phyloP scores from a whole-genome alignment of 2,329 filamentous ascomycete species.

The Herpotrichia juniperi region DNA sequence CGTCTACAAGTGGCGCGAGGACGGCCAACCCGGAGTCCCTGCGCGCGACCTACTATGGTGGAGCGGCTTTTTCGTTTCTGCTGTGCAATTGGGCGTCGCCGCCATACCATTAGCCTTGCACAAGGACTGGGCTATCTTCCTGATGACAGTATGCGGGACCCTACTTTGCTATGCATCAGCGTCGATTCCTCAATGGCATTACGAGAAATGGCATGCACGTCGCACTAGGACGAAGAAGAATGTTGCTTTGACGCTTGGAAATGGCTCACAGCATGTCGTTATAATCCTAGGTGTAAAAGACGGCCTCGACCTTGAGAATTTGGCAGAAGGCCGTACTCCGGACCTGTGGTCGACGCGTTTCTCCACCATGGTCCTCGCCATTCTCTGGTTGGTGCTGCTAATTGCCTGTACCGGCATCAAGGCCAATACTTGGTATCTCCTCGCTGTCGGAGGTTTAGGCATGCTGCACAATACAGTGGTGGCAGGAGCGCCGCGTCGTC shows the following conservation, averaged over 20 bases:
- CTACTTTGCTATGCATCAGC: constrained; percentile 1
- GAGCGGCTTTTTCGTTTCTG: constrained; percentile 2
- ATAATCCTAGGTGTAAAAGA: neutral
- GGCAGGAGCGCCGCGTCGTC: constrained; percentile 6
- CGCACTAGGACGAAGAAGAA: neutral
- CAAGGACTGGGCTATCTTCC: constrained; percentile 7
- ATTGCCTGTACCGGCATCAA: constrained; percentile 14
- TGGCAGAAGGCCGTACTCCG: neutral
- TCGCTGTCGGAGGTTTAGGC: constrained; percentile 16
- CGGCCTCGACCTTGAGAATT: constrained; percentile 8
- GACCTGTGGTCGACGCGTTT: neutral
- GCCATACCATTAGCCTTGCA: constrained; percentile 4
- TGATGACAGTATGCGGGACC: constrained; percentile 4
- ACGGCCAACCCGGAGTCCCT: neutral
- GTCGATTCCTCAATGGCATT: constrained; percentile 4
- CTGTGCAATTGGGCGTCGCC: constrained; percentile 7
- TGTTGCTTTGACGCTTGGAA: constrained; percentile 4
- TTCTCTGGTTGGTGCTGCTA: constrained; percentile 19
- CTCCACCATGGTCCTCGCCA: neutral
- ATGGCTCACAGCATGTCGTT: constrained; percentile 11
- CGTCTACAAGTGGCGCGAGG: neutral
- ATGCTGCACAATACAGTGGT: constrained; percentile 21
- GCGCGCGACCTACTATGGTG: constrained; percentile 5
- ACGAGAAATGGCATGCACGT: constrained; percentile 9
- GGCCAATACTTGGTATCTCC: constrained; percentile 17